Evolutionary conservation across 2,329 filamentous ascomycete genomes (phyloP).

Genomic region (Elsinoe necatrix): DNA sequence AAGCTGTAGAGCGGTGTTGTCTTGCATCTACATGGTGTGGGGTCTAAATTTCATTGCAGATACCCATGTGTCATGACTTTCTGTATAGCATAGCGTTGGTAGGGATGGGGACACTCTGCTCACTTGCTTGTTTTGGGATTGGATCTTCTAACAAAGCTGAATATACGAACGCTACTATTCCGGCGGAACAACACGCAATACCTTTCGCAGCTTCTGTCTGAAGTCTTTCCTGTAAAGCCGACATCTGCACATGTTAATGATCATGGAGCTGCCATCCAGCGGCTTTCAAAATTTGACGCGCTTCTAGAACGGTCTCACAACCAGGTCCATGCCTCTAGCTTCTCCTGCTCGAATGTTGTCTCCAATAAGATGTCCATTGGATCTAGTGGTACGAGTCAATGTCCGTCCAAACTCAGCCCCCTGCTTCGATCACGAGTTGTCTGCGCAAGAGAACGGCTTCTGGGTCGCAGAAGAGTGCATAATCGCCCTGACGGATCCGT

Average conservation of each 20-base stretch:
- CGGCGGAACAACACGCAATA: too few relatives aligned
- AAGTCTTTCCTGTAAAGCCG: too few relatives aligned
- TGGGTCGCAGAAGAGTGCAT: neutral
- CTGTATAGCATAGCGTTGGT: slow-evolving; percentile 7
- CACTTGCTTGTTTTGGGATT: neutral
- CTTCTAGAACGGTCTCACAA: too few relatives aligned
- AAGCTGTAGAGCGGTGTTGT: neutral
- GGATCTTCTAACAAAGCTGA: neutral
- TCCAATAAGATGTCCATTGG: too few relatives aligned
- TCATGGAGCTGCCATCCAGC: too few relatives aligned
- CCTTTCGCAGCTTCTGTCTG: too few relatives aligned
- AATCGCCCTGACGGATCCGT: slow-evolving; percentile 12
- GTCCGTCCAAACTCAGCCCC: too few relatives aligned
- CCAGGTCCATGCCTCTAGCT: too few relatives aligned
- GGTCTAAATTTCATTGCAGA: neutral
- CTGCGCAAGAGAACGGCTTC: slow-evolving; percentile 16
- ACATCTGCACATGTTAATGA: too few relatives aligned
- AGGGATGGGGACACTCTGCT: neutral
- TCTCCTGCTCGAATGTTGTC: too few relatives aligned
- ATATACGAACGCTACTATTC: neutral
- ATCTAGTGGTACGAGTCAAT: too few relatives aligned
- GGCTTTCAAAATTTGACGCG: too few relatives aligned
- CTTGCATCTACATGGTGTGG: neutral
- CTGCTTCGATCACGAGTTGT: slow-evolving; percentile 15
- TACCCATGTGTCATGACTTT: slow-evolving; percentile 3